Evolutionary conservation across 768 basidiomycete genomes (phyloP), one percentile per base, ranked within the genome.

Genomic region (Russula griseocarnosa): DNA sequence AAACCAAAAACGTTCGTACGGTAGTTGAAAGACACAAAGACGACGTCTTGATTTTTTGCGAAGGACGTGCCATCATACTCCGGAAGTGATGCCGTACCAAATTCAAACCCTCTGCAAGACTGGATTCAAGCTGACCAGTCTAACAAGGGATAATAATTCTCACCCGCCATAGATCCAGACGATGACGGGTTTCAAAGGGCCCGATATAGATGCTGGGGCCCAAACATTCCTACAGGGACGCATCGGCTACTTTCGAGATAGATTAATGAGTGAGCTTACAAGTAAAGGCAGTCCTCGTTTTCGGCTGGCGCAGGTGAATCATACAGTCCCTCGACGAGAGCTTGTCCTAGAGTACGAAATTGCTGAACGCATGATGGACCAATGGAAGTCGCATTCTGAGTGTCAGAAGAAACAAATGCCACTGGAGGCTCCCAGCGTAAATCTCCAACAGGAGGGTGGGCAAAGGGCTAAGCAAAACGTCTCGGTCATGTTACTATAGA

Each of bases 131-230:
- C 7, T 30, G 42, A 2, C 26, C 5, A 5, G 26, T 13, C 5
- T n/a, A 13, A 28, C 3, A 16, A n/a, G 3, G 13, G 24, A 24
- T 50, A 26, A 26, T 5, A 2, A 20, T 4, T 58, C 62, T 58
- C 38, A 63, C 62, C 62, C 62, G 16, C 62, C 62, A 47, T 58
- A 58, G 34, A 63, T 18, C 62, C 62, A 63, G 26, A 63, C 36
- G 18, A 63, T 28, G 11, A 63, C 62, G 4, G 62, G 56, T 30
- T 58, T 63, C 56, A 44, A 53, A 26, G 46, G 16, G 10, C 52
- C 40, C 10, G 51, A 44, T 28, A 55, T 13, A 38, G 52, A 26
- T 9, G n/a, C 26, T 6, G 58, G 58, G 7, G 63, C 59, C 62
- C 57, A 64, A 34, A 59, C 51, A 59, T 64, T 64, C 28, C 57